Evolutionary conservation across 1,284 basidiomycete species (phyloP), one percentile per base, ranked within the genome.

Genomic region (Rhodotorula sp.): DNA sequence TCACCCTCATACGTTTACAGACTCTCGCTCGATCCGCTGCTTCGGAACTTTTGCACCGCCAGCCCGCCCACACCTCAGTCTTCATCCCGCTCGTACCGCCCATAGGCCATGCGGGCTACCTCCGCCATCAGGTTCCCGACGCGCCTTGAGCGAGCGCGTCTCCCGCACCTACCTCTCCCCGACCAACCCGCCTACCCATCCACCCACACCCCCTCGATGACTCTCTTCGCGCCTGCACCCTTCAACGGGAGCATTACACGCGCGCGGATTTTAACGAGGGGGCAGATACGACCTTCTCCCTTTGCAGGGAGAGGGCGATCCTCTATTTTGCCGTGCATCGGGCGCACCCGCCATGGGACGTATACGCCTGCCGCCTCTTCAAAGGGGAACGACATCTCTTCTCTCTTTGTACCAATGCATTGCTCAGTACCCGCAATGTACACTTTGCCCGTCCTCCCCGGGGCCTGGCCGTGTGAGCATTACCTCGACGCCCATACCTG

Each of bases 271-370:
- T 67, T 61, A 67, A 53, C 37, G 44, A 44, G 34, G 34, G 66
- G 66, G 51, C 12, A 67, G 59, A 67, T 7, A 41, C 41, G 51
- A 34, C 34, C 25, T 17, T 51, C 13, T 51, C 50, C 50, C n/a
- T 51, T 51, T 15, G 50, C 50, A 12, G n/a, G 50, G 50, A 51
- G 50, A 13, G 50, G 50, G 36, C 39, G 59, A 22, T 44, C 50
- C 36, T n/a, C 59, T 60, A 61, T 67, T 67, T 67, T 67, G 66
- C 66, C 66, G 66, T 61, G 58, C 44, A 21, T 6, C 39, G 27
- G 15, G 59, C 53, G 59, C 58, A 54, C 65, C 65, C 58, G 27
- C 41, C 22, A 12, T 25, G 66, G 66, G 57, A 67, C 22, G 10
- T 37, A 19, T 8, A 50, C 59, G 59, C 59, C 34, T 25, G 34